Conservation (phyloP, 202 grass and related monocot genomes). For the Cymbopogon flexuosus region DNA sequence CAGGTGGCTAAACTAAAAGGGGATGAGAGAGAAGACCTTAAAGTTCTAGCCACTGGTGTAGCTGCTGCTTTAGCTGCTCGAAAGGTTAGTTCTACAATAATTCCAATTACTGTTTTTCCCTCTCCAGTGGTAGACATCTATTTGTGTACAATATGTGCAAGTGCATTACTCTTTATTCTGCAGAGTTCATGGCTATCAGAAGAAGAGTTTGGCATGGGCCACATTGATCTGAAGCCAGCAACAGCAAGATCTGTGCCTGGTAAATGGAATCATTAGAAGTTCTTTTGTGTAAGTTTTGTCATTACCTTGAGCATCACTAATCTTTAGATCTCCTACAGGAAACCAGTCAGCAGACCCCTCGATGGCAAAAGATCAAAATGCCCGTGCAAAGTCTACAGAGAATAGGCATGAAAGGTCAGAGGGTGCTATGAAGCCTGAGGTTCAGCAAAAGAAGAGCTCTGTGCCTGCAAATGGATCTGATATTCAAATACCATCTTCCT, state of each 20-base stretch:
- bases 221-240: constrained; percentile 72
- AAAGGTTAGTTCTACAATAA: constrained; percentile 55
- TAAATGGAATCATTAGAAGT: constrained; percentile 32
- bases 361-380: constrained; percentile 59
- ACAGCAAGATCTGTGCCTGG: constrained; percentile 57
- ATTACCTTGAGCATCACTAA: constrained; percentile 22
- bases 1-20: constrained; percentile 86
- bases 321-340: constrained; percentile 42
- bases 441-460: constrained; percentile 51
- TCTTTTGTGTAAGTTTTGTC: background rate
- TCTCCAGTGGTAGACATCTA: background rate
- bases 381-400: constrained; percentile 64
- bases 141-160: background rate
- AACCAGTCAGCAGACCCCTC: constrained; percentile 56
- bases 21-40: constrained; percentile 93
- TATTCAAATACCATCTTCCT: constrained; percentile 40
- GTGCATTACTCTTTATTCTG: constrained; percentile 22
- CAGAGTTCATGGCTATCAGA: constrained; percentile 97
- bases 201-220: constrained; percentile 93
- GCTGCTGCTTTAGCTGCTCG: constrained; percentile 91
- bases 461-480: constrained; percentile 57
- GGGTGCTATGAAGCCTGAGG: constrained; percentile 50
- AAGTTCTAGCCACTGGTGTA: constrained; percentile 92
- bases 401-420: constrained; percentile 67
- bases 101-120: background rate